phyloP scores from a whole-genome alignment of 306 rosid species.

The Clitoria ternatea region DNA sequence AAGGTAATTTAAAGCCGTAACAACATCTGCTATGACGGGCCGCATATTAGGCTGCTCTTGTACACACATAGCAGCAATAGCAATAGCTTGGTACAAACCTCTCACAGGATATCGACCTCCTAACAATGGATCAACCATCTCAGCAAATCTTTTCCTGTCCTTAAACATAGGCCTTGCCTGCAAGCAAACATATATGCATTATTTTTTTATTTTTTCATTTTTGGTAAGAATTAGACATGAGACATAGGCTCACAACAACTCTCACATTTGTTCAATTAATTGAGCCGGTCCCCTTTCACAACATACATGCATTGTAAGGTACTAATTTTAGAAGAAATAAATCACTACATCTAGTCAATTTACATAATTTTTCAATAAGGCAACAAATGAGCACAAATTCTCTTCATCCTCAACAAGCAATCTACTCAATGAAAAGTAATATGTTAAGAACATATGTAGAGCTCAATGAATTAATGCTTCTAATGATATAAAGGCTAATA shows the following conservation, averaged over 20 bases:
- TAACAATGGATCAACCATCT: conserved; percentile 84
- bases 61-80: conserved; percentile 96
- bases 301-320: not conserved
- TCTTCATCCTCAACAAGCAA: not conserved
- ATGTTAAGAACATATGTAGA: not conserved
- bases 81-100: conserved; percentile 90
- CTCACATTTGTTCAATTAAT: too few species aligned
- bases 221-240: too few species aligned
- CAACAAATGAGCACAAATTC: not conserved
- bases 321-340: not conserved
- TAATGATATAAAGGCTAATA: not conserved
- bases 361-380: not conserved
- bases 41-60: conserved; percentile 93
- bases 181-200: conserved; percentile 6
- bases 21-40: conserved; percentile 71
- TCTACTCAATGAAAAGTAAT: not conserved
- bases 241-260: too few species aligned
- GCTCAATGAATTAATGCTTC: not conserved
- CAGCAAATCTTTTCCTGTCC: conserved; percentile 69
- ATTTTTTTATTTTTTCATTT: too few species aligned
- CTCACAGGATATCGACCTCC: conserved; percentile 74
- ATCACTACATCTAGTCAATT: not conserved
- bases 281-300: too few species aligned
- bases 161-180: conserved; percentile 83
- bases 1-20: conserved; percentile 77